Conservation (phyloP, 768 basidiomycete genomes). For the Podaxis sp. region DNA sequence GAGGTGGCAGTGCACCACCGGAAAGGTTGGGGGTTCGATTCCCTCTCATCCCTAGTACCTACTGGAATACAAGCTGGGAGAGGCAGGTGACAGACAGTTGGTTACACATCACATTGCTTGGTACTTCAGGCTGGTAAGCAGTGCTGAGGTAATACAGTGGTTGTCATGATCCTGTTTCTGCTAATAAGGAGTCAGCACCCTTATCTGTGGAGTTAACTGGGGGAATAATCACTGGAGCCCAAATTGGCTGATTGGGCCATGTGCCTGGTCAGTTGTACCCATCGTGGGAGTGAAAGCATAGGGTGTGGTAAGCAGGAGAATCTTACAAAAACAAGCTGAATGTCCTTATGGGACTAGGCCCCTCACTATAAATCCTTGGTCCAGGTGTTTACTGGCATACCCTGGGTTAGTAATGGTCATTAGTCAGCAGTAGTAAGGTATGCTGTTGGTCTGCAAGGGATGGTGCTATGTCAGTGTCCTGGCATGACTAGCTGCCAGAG, state of each 20-base stretch:
- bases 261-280: conserved; percentile 1
- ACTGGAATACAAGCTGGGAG: neutral
- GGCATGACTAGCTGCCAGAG: too few relatives aligned
- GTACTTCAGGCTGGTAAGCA: too few relatives aligned
- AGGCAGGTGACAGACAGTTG: neutral
- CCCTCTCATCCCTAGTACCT: conserved; percentile 8
- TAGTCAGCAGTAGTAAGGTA: too few relatives aligned
- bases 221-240: neutral
- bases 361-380: too few relatives aligned
- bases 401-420: too few relatives aligned
- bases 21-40: neutral
- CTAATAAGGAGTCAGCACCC: neutral
- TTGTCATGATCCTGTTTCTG: too few relatives aligned
- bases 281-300: too few relatives aligned
- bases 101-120: neutral
- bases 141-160: too few relatives aligned
- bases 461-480: too few relatives aligned
- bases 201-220: neutral
- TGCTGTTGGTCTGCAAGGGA: too few relatives aligned
- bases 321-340: neutral
- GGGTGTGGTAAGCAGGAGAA: neutral
- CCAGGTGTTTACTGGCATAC: too few relatives aligned
- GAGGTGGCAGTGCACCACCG: neutral
- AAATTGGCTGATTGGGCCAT: neutral
- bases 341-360: too few relatives aligned